Percentiles rank a stretch among this genome's conserved stretches.
These are phyloP conservation scores for Alnus rubra DNA, from an alignment of 306 rosid species.

Conservation along the genomic window DNA sequence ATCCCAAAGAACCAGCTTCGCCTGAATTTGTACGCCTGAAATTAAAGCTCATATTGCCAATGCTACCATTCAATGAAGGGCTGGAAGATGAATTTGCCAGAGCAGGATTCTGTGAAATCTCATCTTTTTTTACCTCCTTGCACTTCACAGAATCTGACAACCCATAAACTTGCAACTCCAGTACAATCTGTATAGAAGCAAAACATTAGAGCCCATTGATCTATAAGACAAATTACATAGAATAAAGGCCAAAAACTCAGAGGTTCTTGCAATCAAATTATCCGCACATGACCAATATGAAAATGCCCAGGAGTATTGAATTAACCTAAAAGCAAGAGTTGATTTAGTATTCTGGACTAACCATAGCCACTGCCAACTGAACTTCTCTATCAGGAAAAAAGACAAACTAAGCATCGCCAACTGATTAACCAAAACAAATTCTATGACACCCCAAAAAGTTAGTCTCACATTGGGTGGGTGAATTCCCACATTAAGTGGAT, in stretches of 20 bases:
- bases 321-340: neutral
- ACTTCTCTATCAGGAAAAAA: neutral
- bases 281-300: neutral
- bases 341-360: neutral
- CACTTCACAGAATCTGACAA: slow-evolving; percentile 82
- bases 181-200: slow-evolving; percentile 57
- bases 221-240: slow-evolving; percentile 19
- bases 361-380: neutral
- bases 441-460: no score
- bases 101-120: slow-evolving; percentile 32
- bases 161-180: slow-evolving; percentile 95
- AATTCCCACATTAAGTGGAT: no score
- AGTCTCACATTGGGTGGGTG: no score
- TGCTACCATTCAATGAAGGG: slow-evolving; percentile 62
- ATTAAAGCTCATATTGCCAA: slow-evolving; percentile 49
- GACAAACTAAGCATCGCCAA: neutral
- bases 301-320: neutral
- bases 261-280: slow-evolving; percentile 14
- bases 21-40: slow-evolving; percentile 44
- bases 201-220: slow-evolving; percentile 24
- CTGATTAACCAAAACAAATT: neutral
- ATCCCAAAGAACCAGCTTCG: slow-evolving; percentile 93
- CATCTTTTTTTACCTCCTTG: slow-evolving; percentile 79
- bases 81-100: slow-evolving; percentile 41
- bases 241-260: slow-evolving; percentile 20